These are phyloP conservation scores for Monosporascus sp. DNA, from an alignment of 2,329 filamentous ascomycete genomes.

Conservation along the genomic window DNA sequence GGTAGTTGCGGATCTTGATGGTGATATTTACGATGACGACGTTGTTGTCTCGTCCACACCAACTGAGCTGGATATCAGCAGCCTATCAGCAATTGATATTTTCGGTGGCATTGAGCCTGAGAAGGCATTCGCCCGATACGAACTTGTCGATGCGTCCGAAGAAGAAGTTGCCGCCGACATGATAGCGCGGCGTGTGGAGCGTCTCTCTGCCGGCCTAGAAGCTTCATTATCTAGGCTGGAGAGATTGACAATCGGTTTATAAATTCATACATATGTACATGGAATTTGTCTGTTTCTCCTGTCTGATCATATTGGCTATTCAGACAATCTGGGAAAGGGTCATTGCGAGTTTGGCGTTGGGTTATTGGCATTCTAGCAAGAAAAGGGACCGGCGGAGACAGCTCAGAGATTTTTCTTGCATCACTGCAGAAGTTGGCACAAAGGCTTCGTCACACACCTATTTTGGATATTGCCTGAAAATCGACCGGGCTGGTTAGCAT, in stretches of 20 bases:
- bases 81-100: constrained; percentile 33
- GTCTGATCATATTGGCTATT: neutral
- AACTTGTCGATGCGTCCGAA: constrained; percentile 56
- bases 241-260: constrained; percentile 26
- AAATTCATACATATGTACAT: constrained; percentile 2
- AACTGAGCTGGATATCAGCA: constrained; percentile 37
- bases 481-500: too few relatives aligned
- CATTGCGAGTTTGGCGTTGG: neutral
- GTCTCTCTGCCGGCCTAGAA: constrained; percentile 37
- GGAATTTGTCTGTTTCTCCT: neutral
- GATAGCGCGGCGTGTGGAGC: constrained; percentile 45
- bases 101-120: constrained; percentile 54
- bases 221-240: constrained; percentile 32
- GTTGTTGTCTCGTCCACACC: constrained; percentile 20
- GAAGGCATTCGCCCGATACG: constrained; percentile 57
- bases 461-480: neutral
- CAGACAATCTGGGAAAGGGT: neutral
- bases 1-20: constrained; percentile 33
- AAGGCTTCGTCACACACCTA: neutral
- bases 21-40: constrained; percentile 56
- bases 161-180: constrained; percentile 39
- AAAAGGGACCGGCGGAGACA: neutral
- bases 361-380: neutral
- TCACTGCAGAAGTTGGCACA: neutral
- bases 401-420: neutral